A percentile compares a stretch with the other conserved stretches of the same genome.
phyloP scores from a whole-genome alignment of 1,139 yeast species.

The Candida pseudoviswanathii region DNA sequence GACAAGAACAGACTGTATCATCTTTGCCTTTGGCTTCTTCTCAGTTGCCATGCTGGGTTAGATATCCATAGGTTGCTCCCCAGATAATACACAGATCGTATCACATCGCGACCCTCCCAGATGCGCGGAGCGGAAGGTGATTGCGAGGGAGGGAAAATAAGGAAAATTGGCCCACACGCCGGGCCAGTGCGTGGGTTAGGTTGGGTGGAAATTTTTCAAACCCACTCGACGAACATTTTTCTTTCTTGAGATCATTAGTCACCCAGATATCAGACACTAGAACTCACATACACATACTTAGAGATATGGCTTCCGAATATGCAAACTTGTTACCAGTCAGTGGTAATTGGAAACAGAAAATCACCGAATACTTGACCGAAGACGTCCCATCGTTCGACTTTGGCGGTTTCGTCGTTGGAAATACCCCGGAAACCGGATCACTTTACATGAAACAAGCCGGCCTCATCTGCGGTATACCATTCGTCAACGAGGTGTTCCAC shows the following conservation, averaged over 20 bases:
- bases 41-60: not conserved
- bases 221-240: not conserved
- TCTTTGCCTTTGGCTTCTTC: conserved; percentile 1
- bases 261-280: not conserved
- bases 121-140: not conserved
- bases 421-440: conserved; percentile 67
- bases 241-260: not conserved
- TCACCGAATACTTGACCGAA: conserved; percentile 75
- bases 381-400: conserved; percentile 94
- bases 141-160: not conserved
- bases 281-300: not conserved
- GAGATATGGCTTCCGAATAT: conserved; percentile 27
- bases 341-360: conserved; percentile 78
- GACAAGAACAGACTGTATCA: conserved; percentile 20
- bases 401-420: conserved; percentile 95
- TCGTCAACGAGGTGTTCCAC: conserved; percentile 80
- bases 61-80: not conserved
- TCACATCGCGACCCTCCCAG: not conserved
- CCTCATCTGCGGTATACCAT: conserved; percentile 85
- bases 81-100: not conserved
- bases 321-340: conserved; percentile 69
- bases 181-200: no score
- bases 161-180: not conserved
- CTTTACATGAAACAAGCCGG: conserved; percentile 82
- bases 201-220: not conserved